phyloP scores from a whole-genome alignment of 768 basidiomycete species.

The Termitomyces sp. region DNA sequence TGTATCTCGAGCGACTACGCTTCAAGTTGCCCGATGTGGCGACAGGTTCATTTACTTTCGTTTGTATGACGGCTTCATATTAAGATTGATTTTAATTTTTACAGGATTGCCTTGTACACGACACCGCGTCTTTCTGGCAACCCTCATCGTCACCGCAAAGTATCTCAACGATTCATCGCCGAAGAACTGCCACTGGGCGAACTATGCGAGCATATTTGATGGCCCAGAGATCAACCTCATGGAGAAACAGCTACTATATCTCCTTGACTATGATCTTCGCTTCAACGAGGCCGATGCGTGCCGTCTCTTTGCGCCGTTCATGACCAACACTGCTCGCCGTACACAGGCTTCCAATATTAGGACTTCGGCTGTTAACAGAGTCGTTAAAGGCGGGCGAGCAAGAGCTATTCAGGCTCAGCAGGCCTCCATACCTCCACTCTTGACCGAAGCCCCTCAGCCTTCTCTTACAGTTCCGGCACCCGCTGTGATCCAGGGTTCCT shows the following conservation, averaged over 20 bases:
- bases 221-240: constrained; percentile 85
- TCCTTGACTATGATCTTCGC: constrained; percentile 90
- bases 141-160: constrained; percentile 93
- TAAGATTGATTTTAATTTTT: neutral
- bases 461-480: constrained; percentile 27
- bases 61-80: neutral
- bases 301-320: constrained; percentile 63
- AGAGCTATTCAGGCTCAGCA: constrained; percentile 42
- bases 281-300: constrained; percentile 83
- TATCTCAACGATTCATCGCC: constrained; percentile 96
- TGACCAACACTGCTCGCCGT: constrained; percentile 24
- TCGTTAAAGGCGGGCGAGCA: constrained; percentile 43
- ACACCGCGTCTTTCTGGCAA: constrained; percentile 93
- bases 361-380: constrained; percentile 45
- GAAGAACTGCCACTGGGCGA: constrained; percentile 92
- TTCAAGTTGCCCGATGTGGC: constrained; percentile 75
- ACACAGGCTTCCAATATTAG: constrained; percentile 31
- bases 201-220: constrained; percentile 71
- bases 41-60: constrained; percentile 54
- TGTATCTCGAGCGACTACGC: constrained; percentile 87
- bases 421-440: constrained; percentile 35
- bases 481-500: constrained; percentile 24
- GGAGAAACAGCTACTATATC: constrained; percentile 92
- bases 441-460: constrained; percentile 28
- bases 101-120: constrained; percentile 85